Evolutionary conservation across 306 rosid genomes (phyloP).

Genomic region (Cyamopsis tetragonoloba): DNA sequence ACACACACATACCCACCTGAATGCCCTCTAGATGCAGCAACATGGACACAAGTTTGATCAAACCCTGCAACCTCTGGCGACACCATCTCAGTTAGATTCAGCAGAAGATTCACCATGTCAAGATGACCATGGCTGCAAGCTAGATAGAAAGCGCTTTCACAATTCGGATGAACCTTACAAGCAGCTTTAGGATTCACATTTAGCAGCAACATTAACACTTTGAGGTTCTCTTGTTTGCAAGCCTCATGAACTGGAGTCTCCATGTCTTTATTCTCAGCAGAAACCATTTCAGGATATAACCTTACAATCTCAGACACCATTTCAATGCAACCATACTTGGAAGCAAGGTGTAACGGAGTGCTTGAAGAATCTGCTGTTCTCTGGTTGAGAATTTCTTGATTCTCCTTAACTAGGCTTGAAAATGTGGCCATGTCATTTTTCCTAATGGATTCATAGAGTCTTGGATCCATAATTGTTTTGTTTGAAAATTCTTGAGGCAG

Average conservation of each 20-base stretch:
- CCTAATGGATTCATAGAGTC: conserved; percentile 41
- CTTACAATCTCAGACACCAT: conserved; percentile 47
- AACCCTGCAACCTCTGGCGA: conserved; percentile 27
- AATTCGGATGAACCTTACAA: conserved; percentile 35
- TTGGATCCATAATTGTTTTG: conserved; percentile 43
- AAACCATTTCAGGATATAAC: conserved; percentile 54
- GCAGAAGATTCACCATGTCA: conserved; percentile 45
- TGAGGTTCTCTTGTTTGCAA: conserved; percentile 40
- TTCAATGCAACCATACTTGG: conserved; percentile 43
- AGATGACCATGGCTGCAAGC: conserved; percentile 63
- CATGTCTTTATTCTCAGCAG: conserved; percentile 39
- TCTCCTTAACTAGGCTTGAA: conserved; percentile 30
- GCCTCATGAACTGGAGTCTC: conserved; percentile 72
- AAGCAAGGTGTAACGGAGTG: conserved; percentile 69
- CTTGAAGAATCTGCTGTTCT: conserved; percentile 39
- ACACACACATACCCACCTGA: conserved; percentile 44
- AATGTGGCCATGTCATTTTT: conserved; percentile 37
- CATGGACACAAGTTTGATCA: conserved; percentile 45
- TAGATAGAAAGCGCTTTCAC: conserved; percentile 36
- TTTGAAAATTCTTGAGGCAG: not conserved
- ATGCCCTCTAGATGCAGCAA: conserved; percentile 60
- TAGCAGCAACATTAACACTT: conserved; percentile 39
- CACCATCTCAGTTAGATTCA: conserved; percentile 34
- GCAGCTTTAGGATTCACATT: conserved; percentile 43
- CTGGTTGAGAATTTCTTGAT: conserved; percentile 41